Base-by-base conservation (phyloP, 306 rosid species). In the Acacia melanoxylon region DNA sequence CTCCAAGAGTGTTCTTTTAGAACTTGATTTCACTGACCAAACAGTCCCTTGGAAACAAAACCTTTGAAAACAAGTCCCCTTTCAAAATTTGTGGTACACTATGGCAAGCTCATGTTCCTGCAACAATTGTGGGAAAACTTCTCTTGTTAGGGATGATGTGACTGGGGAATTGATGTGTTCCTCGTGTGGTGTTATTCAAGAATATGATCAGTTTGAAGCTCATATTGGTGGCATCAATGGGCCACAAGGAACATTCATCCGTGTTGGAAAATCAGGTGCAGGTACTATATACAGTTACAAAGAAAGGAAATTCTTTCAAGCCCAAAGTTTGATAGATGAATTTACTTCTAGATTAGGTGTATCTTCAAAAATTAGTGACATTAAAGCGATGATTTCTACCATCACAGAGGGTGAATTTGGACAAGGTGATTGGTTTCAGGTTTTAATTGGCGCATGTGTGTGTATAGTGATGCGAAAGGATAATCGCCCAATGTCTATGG, bases 191-290 rank as follows among this genome's bases (percentile, higher is more conserved):
- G 72, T 63, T 24, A n/a, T 87, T 72, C 94, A 89, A 73, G 86
- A 76, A 6, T 89, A 77, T 80, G 89, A 92, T 52, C 85, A 81
- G 81, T 91, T 35, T 40, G 95, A 89, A 19, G 87, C 89, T 29
- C 89, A 90, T 33, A 69, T 86, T 42, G 83, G 85, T 54, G 93
- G 93, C 71, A 19, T 90, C 81, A 83, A 10, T 74, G 94, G 92
- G 17, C 87, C 91, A 0, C 75, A 80, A 52, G 96, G 97, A 20
- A 90, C 96, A 77, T 90, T 81, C 80, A 75, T 93, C 54, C 80
- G 80, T 20, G 49, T 85, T 22, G 96, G 96, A 71, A 91, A 90
- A 56, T 25, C 89, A 12, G 94, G 93, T 48, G 27, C 84, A 16
- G 31, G 1, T n/a, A n/a, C n/a, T n/a, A n/a, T n/a, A n/a, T n/a